Base-by-base conservation (phyloP, 2,329 filamentous ascomycete genomes). In the Cucurbitaria berberidis region DNA sequence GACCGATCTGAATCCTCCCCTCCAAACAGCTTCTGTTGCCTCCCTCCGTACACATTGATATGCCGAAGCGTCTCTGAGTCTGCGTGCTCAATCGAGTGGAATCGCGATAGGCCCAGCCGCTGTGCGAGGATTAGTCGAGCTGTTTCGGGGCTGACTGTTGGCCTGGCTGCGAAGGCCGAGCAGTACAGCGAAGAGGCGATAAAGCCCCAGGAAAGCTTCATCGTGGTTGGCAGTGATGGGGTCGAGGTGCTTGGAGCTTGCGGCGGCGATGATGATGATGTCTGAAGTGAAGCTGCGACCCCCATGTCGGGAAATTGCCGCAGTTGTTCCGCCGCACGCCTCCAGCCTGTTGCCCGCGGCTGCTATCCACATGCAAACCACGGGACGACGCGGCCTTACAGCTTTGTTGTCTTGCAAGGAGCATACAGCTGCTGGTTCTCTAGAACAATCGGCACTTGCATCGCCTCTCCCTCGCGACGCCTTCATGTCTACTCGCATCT, bases 121-220 rank as follows among this genome's bases (percentile, higher is more conserved):
- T 81, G 78, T 44, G 81, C 81, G 53, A 83, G 64, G 43, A 83
- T 76, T 51, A 83, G 67, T 66, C 81, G 75, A 60, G 81, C 79
- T 34, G 77, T 76, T 48, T 77, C 73, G 15, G 80, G 75, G 62
- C 51, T 65, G 54, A 76, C 59, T 24, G 65, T 61, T 32, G 70
- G 48, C 67, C 77, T 29, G 65, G 59, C 24, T 68, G 72, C 64
- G 19, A 64, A 60, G 30, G 69, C 68, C 16, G 70, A 58, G 62
- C 70, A 74, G 65, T 67, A 75, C 40, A 80, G 68, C 54, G 74
- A 77, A 27, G 77, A 72, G 55, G 76, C 55, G 51, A 76, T 56
- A 54, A 76, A 59, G 60, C 72, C 66, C 55, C 72, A 67, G 51
- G 74, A 75, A 45, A 77, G 70, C 75, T 77, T 80, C 78, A 80